Conservation (phyloP, 768 basidiomycete genomes). For the Multifurca ochricompacta region DNA sequence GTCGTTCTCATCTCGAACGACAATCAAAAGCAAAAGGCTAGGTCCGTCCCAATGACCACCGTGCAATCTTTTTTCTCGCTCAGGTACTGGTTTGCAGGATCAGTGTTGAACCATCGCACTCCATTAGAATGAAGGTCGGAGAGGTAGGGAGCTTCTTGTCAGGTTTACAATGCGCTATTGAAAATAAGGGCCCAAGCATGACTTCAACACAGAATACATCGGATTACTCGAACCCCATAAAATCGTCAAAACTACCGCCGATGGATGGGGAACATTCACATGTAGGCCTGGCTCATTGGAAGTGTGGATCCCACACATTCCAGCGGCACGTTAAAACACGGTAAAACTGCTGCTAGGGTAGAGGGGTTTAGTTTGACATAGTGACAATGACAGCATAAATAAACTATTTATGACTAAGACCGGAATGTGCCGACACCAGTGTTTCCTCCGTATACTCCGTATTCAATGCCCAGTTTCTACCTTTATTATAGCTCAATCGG, state of each 20-base stretch:
- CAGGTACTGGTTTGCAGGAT: background rate
- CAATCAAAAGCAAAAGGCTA: slow-evolving; percentile 9
- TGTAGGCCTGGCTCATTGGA: slow-evolving; percentile 49
- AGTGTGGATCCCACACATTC: slow-evolving; percentile 42
- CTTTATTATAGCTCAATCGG: background rate
- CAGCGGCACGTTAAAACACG: background rate
- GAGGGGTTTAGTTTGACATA: no score
- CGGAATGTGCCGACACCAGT: background rate
- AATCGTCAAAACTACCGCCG: slow-evolving; percentile 36
- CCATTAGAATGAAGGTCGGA: slow-evolving; percentile 62
- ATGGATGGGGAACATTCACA: slow-evolving; percentile 63
- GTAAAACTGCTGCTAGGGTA: no score
- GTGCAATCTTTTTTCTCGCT: background rate
- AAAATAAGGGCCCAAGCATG: slow-evolving; percentile 23
- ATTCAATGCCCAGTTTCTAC: background rate
- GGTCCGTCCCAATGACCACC: slow-evolving; percentile 8
- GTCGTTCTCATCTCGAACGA: slow-evolving; percentile 64
- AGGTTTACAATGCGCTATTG: slow-evolving; percentile 31
- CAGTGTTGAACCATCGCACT: slow-evolving; percentile 27
- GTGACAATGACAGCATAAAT: no score
- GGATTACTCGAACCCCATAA: slow-evolving; percentile 43
- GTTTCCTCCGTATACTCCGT: no score
- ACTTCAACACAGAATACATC: slow-evolving; percentile 33
- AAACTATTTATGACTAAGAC: no score
- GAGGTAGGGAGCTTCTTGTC: slow-evolving; percentile 33